Base-by-base conservation (phyloP, 371 early-diverging fungal species). In the Paraphysoderma sedebokerense region DNA sequence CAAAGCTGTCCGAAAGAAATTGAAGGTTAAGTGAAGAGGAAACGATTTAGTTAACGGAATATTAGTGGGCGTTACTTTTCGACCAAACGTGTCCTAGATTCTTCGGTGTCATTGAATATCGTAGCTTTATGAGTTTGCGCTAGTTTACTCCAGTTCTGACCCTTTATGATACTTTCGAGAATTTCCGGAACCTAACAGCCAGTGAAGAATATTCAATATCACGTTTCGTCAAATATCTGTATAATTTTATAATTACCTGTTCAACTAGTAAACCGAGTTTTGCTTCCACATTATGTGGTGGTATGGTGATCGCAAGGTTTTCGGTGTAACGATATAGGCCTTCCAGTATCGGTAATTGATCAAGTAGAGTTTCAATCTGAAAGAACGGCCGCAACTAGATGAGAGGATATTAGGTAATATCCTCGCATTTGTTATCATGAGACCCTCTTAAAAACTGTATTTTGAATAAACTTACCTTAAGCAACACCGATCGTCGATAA, bases 311-410 rank as follows among this genome's bases (percentile, higher is more conserved):
- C 12, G 54, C 32, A n/a, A 28, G 26, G 12, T 15, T 9, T 17
- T 35, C 12, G 44, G 35, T 34, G 48, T 63, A 56, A 2, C 68
- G 57, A 12, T 58, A 53, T 6, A 68, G 40, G 32, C 53, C 54
- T 2, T 38, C 46, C 8, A 70, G 56, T 5, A 60, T 37, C 3
- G 71, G 68, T 1, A 70, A 47, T 40, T 70, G 68, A 34, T 68
- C 65, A 2, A 66, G 53, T 17, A 60, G 37, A 1, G 54, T 48
- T 20, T 54, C 50, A 20, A 50, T 60, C 9, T 32, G 28, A 8
- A 30, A 28, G 5, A 42, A 66, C 15, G 38, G 48, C 57, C 26
- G 31, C 41, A 19, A 51, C 47, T 8, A 69, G 54, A 58, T 66
- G 44, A 12, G 24, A 7, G 6, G 31, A 49, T 17, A 19, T 33